Evolutionary conservation across 257 asterid species (phyloP).

Genomic region (Perilla frutescens): DNA sequence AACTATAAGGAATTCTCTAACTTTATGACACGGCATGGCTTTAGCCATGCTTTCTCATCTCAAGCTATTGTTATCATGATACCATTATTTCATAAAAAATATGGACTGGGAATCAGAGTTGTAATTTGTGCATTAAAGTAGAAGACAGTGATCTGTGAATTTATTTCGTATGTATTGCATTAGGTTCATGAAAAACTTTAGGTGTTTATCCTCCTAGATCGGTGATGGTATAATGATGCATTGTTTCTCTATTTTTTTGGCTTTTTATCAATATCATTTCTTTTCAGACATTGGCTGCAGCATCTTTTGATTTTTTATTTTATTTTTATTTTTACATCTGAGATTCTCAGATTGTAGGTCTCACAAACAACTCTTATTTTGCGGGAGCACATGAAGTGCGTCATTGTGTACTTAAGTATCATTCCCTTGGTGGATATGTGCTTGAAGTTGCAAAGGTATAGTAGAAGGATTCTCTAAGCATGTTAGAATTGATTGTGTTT

Average conservation of each 20-base stretch:
- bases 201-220: slow-evolving; percentile 7
- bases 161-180: neutral
- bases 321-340: slow-evolving; percentile 1
- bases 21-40: no score
- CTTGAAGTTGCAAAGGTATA: slow-evolving; percentile 93
- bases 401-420: slow-evolving; percentile 76
- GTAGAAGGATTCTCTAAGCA: slow-evolving; percentile 27
- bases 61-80: neutral
- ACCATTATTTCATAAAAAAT: neutral
- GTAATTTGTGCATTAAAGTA: neutral
- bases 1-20: no score
- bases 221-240: slow-evolving; percentile 18
- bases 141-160: neutral
- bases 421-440: slow-evolving; percentile 76
- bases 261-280: slow-evolving; percentile 11
- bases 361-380: slow-evolving; percentile 85
- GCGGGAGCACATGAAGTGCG: slow-evolving; percentile 87
- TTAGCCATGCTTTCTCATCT: no score
- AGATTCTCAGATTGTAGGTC: slow-evolving; percentile 69
- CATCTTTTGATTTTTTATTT: slow-evolving; percentile 11
- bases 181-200: neutral
- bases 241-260: neutral
- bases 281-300: slow-evolving; percentile 21
- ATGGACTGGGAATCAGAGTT: neutral
- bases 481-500: slow-evolving; percentile 22